These are phyloP conservation scores for Suillus placidus DNA, from an alignment of 768 basidiomycete genomes.

Conservation along the genomic window DNA sequence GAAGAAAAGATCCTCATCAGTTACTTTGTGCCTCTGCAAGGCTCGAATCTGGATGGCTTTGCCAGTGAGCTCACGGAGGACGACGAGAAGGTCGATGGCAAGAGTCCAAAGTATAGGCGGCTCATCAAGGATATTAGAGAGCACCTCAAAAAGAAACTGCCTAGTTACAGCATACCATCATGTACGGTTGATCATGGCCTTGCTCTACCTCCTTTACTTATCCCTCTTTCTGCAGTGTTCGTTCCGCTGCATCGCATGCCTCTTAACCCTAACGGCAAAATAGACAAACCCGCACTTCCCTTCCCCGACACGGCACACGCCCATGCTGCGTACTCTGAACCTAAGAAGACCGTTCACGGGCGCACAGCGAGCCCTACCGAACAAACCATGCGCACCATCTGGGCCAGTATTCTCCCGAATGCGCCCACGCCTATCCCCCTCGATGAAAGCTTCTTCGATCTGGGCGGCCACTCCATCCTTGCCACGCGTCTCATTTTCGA, in stretches of 20 bases:
- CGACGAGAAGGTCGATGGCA: slow-evolving; percentile 57
- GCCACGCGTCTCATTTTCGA: slow-evolving; percentile 97
- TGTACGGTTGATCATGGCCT: slow-evolving; percentile 49
- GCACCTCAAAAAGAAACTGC: slow-evolving; percentile 94
- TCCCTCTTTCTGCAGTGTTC: slow-evolving; percentile 63
- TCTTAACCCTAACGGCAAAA: slow-evolving; percentile 97
- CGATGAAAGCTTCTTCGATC: slow-evolving; percentile 96
- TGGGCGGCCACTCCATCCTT: slow-evolving; percentile 97
- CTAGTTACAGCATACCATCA: slow-evolving; percentile 91
- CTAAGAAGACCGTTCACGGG: slow-evolving; percentile 32
- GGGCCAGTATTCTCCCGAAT: slow-evolving; percentile 79
- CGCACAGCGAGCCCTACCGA: slow-evolving; percentile 68
- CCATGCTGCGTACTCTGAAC: slow-evolving; percentile 44
- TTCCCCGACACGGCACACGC: slow-evolving; percentile 94
- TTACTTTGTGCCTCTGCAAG: slow-evolving; percentile 91
- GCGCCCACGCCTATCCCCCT: slow-evolving; percentile 76
- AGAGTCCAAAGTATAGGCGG: slow-evolving; percentile 78
- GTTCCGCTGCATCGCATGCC: slow-evolving; percentile 96
- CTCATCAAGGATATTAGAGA: slow-evolving; percentile 94
- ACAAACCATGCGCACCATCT: slow-evolving; percentile 80
- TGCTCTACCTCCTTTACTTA: slow-evolving; percentile 1
- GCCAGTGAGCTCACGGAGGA: slow-evolving; percentile 62
- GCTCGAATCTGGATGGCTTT: slow-evolving; percentile 64
- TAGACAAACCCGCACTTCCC: slow-evolving; percentile 97
- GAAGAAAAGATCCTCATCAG: slow-evolving; percentile 98